Percentiles rank a stretch among this genome's conserved stretches.
These are phyloP conservation scores for Zizania latifolia DNA, from an alignment of 176 grass and related monocot species.

Conservation along the genomic window DNA sequence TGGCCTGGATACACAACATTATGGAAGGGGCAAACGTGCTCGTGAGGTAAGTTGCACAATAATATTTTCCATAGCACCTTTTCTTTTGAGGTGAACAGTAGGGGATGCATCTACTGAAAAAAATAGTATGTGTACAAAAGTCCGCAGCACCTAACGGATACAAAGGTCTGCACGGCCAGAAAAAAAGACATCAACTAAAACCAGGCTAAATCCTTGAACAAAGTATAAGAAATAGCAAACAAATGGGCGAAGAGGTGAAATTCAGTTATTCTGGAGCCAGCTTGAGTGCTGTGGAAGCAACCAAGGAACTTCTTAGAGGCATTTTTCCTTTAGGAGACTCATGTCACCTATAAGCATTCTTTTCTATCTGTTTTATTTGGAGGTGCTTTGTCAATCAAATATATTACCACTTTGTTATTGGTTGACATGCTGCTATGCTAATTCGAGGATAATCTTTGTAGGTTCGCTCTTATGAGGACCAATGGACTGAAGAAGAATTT, in stretches of 20 bases:
- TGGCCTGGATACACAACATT: conserved; percentile 74
- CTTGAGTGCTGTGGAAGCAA: neutral
- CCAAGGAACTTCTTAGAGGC: neutral
- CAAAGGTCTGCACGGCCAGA: neutral
- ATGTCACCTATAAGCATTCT: neutral
- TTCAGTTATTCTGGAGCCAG: neutral
- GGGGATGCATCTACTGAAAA: neutral
- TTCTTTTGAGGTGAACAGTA: neutral
- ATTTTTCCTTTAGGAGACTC: neutral
- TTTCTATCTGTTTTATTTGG: neutral
- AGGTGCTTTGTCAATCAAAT: neutral
- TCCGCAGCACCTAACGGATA: neutral
- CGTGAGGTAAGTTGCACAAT: conserved; percentile 66
- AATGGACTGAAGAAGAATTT: conserved; percentile 99
- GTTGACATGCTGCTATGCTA: conserved; percentile 19
- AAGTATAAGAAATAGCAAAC: neutral
- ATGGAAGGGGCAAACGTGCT: conserved; percentile 97
- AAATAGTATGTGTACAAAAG: neutral
- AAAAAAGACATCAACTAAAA: neutral
- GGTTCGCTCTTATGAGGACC: conserved; percentile 98
- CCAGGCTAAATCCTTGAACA: neutral
- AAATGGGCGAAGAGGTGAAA: neutral
- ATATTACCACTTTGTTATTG: neutral
- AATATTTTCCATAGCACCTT: neutral
- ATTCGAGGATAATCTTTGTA: conserved; percentile 32